phyloP scores from a whole-genome alignment of 129 eudicot genomes.

The Erigeron canadensis region DNA sequence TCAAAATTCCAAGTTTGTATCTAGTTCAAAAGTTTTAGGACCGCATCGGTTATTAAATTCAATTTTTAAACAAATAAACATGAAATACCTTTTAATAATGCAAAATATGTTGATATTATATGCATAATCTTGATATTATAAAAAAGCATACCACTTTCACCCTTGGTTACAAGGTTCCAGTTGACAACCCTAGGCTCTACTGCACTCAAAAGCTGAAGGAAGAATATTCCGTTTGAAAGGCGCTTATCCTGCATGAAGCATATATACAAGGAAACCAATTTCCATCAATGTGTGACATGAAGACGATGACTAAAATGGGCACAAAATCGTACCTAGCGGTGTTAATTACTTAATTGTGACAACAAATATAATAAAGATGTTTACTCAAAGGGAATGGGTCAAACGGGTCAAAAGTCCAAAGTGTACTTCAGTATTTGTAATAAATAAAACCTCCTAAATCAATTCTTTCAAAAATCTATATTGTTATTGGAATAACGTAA shows the following conservation, averaged over 20 bases:
- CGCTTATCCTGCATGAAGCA: conserved; percentile 57
- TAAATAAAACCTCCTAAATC: background rate
- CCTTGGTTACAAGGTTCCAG: conserved; percentile 98
- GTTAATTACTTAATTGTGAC: no score
- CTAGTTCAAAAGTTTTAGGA: no score
- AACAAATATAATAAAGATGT: no score
- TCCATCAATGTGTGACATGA: background rate
- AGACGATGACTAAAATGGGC: background rate
- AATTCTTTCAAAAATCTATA: no score
- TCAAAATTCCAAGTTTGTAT: no score
- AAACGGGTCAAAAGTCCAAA: background rate
- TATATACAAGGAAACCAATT: background rate
- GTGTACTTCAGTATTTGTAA: background rate
- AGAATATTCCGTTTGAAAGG: conserved; percentile 82
- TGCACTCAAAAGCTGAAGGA: conserved; percentile 90
- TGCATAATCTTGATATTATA: background rate
- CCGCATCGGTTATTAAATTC: no score
- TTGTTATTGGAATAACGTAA: no score
- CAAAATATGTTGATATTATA: background rate
- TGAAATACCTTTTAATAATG: background rate
- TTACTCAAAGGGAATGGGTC: background rate
- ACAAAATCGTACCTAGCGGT: background rate
- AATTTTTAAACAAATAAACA: background rate
- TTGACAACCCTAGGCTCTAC: conserved; percentile 94
- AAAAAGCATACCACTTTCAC: conserved; percentile 60